Percentiles rank a stretch among this genome's conserved stretches.
phyloP scores from a whole-genome alignment of 192 early-diverging fungal genomes.

The Glomus cerebriforme region DNA sequence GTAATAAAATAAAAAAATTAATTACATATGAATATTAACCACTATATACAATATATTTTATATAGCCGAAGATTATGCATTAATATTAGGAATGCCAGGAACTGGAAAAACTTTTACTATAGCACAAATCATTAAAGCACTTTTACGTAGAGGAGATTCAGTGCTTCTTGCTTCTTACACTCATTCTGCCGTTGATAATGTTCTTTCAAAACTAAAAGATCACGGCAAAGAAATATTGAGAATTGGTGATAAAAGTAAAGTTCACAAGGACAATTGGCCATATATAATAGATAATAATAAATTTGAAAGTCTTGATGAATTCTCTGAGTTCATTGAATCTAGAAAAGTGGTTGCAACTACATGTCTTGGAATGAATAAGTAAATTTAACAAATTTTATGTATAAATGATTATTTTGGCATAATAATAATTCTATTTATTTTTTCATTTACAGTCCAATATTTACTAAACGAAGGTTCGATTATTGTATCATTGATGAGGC shows the following conservation, averaged over 20 bases:
- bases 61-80: constrained; percentile 77
- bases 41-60: background rate
- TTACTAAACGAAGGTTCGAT: constrained; percentile 82
- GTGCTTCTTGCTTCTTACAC: constrained; percentile 91
- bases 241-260: constrained; percentile 68
- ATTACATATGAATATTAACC: background rate
- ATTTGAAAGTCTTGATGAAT: constrained; percentile 60
- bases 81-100: constrained; percentile 96
- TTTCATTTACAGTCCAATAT: constrained; percentile 32
- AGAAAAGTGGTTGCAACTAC: constrained; percentile 83
- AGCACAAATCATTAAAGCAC: constrained; percentile 68
- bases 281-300: constrained; percentile 31
- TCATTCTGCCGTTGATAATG: constrained; percentile 90
- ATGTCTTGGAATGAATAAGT: constrained; percentile 85
- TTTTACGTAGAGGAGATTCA: constrained; percentile 69
- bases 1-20: background rate
- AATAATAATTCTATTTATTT: background rate
- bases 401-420: background rate
- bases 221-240: constrained; percentile 68
- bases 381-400: constrained; percentile 32
- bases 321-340: constrained; percentile 61
- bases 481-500: constrained; percentile 98
- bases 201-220: constrained; percentile 83
- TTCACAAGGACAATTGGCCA: constrained; percentile 51
- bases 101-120: constrained; percentile 96